Evolutionary conservation across 331 rosid species (phyloP), one percentile per base, ranked within the genome.

Genomic region (Pyrus hybrid): DNA sequence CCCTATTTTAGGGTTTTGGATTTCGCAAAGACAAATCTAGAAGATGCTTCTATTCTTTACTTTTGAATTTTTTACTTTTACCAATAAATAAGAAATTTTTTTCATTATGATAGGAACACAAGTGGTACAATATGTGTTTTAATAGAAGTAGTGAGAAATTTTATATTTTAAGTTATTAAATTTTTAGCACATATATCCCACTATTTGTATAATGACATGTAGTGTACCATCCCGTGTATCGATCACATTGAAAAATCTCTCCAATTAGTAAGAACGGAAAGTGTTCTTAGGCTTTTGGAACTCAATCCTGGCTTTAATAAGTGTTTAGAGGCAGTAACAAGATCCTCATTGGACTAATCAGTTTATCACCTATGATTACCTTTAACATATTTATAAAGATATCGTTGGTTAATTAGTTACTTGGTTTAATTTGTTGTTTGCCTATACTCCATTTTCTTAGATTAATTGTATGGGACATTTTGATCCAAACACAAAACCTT

Each of bases 21-120:
- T 74, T 83, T 83, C 76, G 20, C 67, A 63, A 79, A 84, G 69
- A 30, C 73, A 83, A 81, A 76, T 84, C 88, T 84, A 32, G 17
- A 70, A 51, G 67, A 57, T 57, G 67, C 56, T 33, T 57, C 26
- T 29, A 53, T 60, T 13, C 9, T n/a, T 47, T 18, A 10, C 49
- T 72, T 28, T 70, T 28, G 0, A 51, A 7, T 9, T 28, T 51
- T 51, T 54, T 8, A 16, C 25, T 23, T 63, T 70, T 80, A 60
- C 77, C 73, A 75, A 74, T 71, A 66, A 61, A 8, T 12, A 5
- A 12, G 18, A 65, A 61, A 26, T 2, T 2, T 26, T 26, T 26
- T 26, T 26, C 28, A 26, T 26, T 26, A 3, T 26, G 28, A 26
- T 3, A 3, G 28, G 28, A 26, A 26, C 3, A 26, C 28, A 26